A percentile compares a stretch with the other conserved stretches of the same genome.
These are phyloP conservation scores for Diddensiella santjacobensis DNA, from an alignment of 805 yeast species.

Conservation along the genomic window DNA sequence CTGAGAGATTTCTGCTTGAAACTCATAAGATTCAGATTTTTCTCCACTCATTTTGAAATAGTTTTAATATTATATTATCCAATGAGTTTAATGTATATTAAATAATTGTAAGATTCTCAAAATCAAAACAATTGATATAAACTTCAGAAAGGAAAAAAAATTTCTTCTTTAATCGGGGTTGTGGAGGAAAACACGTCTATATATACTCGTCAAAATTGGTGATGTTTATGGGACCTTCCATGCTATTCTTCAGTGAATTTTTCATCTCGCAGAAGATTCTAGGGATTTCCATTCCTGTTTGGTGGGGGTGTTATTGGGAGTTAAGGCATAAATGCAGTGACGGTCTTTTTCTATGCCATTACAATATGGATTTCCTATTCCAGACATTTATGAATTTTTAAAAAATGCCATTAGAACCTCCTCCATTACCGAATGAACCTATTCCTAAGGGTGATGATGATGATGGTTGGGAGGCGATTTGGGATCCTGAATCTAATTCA, in stretches of 20 bases:
- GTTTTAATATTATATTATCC: not conserved
- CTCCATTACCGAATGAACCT: constrained; percentile 18
- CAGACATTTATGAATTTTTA: too few relatives aligned
- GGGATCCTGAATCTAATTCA: constrained; percentile 20
- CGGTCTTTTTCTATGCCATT: not conserved
- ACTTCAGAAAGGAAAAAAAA: too few relatives aligned
- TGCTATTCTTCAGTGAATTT: too few relatives aligned
- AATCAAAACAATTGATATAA: too few relatives aligned
- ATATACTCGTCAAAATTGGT: not conserved
- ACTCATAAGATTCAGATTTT: constrained; percentile 56
- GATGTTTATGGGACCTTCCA: not conserved
- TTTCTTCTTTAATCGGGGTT: too few relatives aligned
- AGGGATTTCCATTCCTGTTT: constrained; percentile 9
- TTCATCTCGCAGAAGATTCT: constrained; percentile 2
- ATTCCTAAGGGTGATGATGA: constrained; percentile 16
- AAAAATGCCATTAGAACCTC: too few relatives aligned
- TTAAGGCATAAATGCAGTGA: not conserved
- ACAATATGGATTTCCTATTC: not conserved
- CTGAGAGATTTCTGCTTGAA: constrained; percentile 99
- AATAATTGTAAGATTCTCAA: too few relatives aligned
- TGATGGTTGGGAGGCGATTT: constrained; percentile 30
- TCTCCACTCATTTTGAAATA: constrained; percentile 24
- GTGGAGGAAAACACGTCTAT: not conserved
- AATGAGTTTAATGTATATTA: not conserved
- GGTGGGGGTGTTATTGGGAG: not conserved